These are phyloP conservation scores for Blastobotrys serpentis DNA, from an alignment of 1,139 yeast genomes.

Conservation along the genomic window DNA sequence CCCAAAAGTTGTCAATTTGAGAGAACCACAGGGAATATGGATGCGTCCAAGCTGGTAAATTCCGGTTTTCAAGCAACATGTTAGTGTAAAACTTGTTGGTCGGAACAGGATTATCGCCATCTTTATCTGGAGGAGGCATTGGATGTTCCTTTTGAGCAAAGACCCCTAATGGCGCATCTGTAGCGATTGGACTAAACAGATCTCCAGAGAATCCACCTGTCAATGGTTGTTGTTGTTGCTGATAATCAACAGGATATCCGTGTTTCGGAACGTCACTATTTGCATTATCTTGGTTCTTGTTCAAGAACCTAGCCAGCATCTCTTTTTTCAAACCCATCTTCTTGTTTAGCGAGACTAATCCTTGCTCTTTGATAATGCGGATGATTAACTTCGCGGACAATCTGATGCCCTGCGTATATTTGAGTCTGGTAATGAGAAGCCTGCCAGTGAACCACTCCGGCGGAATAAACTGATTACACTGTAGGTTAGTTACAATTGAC, in stretches of 20 bases:
- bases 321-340: constrained; percentile 8
- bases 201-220: constrained; percentile 5
- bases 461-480: too few species aligned
- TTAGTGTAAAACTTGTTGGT: constrained; percentile 88
- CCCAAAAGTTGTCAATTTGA: constrained; percentile 44
- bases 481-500: too few species aligned
- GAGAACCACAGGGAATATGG: constrained; percentile 78
- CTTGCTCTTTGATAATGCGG: too few species aligned
- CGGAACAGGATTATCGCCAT: constrained; percentile 48
- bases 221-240: neutral
- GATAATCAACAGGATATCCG: constrained; percentile 5
- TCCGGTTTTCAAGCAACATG: constrained; percentile 64
- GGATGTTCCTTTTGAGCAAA: constrained; percentile 52
- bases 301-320: constrained; percentile 7
- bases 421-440: too few species aligned
- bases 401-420: too few species aligned
- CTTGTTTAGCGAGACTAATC: too few species aligned
- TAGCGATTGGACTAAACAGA: constrained; percentile 15
- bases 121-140: constrained; percentile 43
- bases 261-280: constrained; percentile 5
- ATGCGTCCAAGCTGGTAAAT: constrained; percentile 69
- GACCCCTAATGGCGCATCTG: constrained; percentile 25
- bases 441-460: too few species aligned
- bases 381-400: too few species aligned
- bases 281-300: constrained; percentile 3